phyloP scores from a whole-genome alignment of 1,284 basidiomycete genomes.

The Gymnopus androsaceus region DNA sequence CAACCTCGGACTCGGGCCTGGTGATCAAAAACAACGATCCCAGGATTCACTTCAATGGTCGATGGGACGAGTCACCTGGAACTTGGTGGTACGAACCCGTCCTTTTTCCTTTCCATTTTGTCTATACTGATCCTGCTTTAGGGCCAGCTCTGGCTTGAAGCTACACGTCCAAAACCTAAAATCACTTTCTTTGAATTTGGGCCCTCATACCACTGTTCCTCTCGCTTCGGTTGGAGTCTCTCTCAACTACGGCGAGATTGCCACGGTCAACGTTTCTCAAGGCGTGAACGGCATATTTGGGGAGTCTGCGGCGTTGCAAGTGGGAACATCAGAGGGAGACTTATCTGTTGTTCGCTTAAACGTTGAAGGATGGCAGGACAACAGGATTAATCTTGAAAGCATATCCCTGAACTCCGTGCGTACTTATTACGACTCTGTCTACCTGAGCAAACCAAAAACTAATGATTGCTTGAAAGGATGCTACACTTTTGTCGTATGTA shows the following conservation, averaged over 20 bases:
- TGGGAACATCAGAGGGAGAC: slow-evolving; percentile 21
- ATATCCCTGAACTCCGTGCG: slow-evolving; percentile 48
- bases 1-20: too few species aligned
- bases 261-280: slow-evolving; percentile 48
- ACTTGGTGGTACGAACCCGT: too few species aligned
- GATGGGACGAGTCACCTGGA: too few species aligned
- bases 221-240: slow-evolving; percentile 49
- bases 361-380: slow-evolving; percentile 60
- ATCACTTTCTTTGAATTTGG: slow-evolving; percentile 49
- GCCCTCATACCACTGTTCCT: slow-evolving; percentile 50
- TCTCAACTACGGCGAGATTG: slow-evolving; percentile 47
- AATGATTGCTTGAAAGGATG: too few species aligned
- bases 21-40: too few species aligned
- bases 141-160: slow-evolving; percentile 61
- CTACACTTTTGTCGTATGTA: too few species aligned
- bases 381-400: slow-evolving; percentile 53
- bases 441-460: too few species aligned
- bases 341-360: slow-evolving; percentile 54
- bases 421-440: too few species aligned
- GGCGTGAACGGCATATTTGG: slow-evolving; percentile 45
- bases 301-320: neutral
- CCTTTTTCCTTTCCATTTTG: too few species aligned
- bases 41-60: too few species aligned
- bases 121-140: too few species aligned
- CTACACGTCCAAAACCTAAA: slow-evolving; percentile 46